phyloP scores from a whole-genome alignment of 2,329 filamentous ascomycete species.

The Epichloe glyceriae region DNA sequence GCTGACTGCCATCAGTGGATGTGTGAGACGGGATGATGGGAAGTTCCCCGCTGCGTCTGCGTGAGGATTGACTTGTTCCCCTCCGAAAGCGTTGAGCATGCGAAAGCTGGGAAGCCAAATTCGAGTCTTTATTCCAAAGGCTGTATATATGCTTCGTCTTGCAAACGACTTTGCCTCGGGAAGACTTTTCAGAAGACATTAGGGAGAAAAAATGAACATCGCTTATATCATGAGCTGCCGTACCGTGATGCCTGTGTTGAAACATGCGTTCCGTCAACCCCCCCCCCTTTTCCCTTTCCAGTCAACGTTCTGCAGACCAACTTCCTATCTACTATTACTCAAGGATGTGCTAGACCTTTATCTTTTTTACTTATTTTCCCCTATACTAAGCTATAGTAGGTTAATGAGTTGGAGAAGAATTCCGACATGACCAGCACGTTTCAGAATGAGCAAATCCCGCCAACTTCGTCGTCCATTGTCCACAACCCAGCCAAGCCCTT shows the following conservation, averaged over 20 bases:
- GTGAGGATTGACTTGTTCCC: background rate
- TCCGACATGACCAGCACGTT: background rate
- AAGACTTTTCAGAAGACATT: too few relatives aligned
- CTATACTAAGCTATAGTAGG: too few relatives aligned
- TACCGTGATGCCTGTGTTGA: background rate
- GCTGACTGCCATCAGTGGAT: constrained; percentile 28
- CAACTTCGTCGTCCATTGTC: constrained; percentile 75
- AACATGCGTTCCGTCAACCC: background rate
- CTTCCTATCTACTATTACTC: background rate
- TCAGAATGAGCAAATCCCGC: constrained; percentile 45
- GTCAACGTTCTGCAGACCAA: background rate
- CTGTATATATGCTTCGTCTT: background rate
- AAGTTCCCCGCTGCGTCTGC: constrained; percentile 12
- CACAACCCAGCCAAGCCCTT: constrained; percentile 70
- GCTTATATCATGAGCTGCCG: background rate
- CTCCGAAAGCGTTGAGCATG: too few relatives aligned
- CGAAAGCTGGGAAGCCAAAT: too few relatives aligned
- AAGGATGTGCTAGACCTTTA: too few relatives aligned
- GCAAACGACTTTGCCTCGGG: background rate
- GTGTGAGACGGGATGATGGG: constrained; percentile 19
- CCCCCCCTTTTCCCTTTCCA: background rate
- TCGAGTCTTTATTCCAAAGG: too few relatives aligned
- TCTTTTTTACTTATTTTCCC: too few relatives aligned
- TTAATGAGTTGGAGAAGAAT: background rate
- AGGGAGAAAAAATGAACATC: background rate